Conservation (phyloP, 768 basidiomycete genomes). For the Tylopilus plumbeoviolaceoides region DNA sequence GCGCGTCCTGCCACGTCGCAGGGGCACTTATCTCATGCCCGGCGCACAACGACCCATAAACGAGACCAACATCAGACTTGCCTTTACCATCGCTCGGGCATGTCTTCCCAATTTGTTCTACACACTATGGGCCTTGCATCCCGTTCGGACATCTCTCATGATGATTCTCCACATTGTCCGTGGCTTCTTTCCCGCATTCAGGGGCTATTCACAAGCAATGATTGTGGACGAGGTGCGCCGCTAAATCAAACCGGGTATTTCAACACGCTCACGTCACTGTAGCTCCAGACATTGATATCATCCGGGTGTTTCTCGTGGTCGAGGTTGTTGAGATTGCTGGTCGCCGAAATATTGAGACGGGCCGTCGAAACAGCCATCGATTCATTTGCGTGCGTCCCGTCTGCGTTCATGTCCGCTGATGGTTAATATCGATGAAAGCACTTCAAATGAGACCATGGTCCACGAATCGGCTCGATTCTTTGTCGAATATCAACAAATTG, state of each 20-base stretch:
- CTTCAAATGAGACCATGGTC: slow-evolving; percentile 69
- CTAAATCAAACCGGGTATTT: slow-evolving; percentile 6
- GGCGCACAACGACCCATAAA: slow-evolving; percentile 69
- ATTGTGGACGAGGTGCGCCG: slow-evolving; percentile 75
- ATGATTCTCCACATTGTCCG: slow-evolving; percentile 64
- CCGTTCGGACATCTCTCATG: slow-evolving; percentile 67
- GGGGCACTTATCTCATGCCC: slow-evolving; percentile 48
- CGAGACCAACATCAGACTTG: slow-evolving; percentile 51
- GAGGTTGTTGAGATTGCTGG: slow-evolving; percentile 54
- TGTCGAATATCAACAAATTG: slow-evolving; percentile 76
- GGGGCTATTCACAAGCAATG: slow-evolving; percentile 82
- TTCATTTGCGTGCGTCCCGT: slow-evolving; percentile 60
- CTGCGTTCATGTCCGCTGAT: slow-evolving; percentile 12
- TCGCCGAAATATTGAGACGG: slow-evolving; percentile 61
- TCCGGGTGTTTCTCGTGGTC: slow-evolving; percentile 73
- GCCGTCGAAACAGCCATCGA: slow-evolving; percentile 64
- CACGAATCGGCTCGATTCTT: slow-evolving; percentile 68
- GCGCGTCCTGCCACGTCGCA: slow-evolving; percentile 44
- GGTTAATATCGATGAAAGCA: slow-evolving; percentile 35
- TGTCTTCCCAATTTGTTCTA: slow-evolving; percentile 55
- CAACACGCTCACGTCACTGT: slow-evolving; percentile 3
- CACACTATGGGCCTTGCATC: slow-evolving; percentile 53
- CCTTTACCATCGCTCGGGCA: slow-evolving; percentile 48
- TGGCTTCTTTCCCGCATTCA: slow-evolving; percentile 76
- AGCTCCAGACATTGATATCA: slow-evolving; percentile 68